Conservation (phyloP, 805 yeast genomes). For the Schizosaccharomyces osmophilus region DNA sequence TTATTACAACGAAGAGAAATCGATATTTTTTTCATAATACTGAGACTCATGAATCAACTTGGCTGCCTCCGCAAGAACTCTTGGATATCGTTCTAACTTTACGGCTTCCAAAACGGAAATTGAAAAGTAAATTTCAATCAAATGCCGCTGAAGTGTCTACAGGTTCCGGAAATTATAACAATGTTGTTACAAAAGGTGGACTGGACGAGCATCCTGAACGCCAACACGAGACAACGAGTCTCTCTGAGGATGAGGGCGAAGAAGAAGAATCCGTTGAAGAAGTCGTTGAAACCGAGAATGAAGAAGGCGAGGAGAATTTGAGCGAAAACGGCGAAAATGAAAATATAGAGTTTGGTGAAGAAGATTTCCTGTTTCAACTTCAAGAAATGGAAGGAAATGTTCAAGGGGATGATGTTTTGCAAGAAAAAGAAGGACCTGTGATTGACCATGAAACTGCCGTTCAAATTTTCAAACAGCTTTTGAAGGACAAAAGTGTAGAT, state of each 20-base stretch:
- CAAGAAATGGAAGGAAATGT: constrained; percentile 5
- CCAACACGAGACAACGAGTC: constrained; percentile 3
- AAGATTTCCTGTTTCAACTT: constrained; percentile 9
- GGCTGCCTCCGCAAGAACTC: constrained; percentile 17
- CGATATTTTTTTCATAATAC: constrained; percentile 19
- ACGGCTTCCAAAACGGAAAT: constrained; percentile 5
- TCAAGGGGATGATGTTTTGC: not conserved
- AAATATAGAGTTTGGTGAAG: constrained; percentile 8
- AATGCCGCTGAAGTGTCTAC: not conserved
- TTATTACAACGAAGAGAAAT: constrained; percentile 22
- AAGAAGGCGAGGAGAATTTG: constrained; percentile 9
- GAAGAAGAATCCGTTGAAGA: constrained; percentile 6
- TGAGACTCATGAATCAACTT: constrained; percentile 12
- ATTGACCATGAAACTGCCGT: not conserved
- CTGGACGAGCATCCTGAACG: not conserved
- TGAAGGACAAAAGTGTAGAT: not conserved
- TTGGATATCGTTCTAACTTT: constrained; percentile 9
- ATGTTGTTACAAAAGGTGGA: not conserved
- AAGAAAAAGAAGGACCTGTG: not conserved
- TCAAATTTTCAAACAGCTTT: not conserved
- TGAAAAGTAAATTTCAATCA: not conserved
- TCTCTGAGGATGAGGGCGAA: not conserved
- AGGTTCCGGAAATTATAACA: not conserved
- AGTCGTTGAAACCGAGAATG: constrained; percentile 5
- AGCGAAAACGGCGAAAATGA: constrained; percentile 10